phyloP scores from a whole-genome alignment of 1,284 basidiomycete species.

The Ceratobasidium sp. region DNA sequence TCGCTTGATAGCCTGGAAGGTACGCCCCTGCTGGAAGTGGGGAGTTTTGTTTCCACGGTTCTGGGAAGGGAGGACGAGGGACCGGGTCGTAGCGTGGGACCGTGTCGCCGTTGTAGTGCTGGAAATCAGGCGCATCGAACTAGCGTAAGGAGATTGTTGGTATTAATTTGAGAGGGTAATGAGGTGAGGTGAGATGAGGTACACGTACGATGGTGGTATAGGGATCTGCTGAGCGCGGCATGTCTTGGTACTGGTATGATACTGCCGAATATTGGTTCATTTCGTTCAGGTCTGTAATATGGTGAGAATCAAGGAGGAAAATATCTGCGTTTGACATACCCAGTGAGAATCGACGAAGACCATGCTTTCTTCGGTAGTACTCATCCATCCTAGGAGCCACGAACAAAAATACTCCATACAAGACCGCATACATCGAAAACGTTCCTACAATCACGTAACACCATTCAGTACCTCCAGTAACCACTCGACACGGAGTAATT shows the following conservation, averaged over 20 bases:
- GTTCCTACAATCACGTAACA: conserved; percentile 13
- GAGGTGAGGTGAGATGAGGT: not conserved
- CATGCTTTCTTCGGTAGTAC: conserved; percentile 21
- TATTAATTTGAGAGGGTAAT: not conserved
- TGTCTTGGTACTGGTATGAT: conserved; percentile 9
- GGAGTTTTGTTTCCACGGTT: not conserved
- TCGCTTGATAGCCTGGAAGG: not conserved
- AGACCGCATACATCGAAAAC: conserved; percentile 42
- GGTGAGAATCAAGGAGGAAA: not conserved
- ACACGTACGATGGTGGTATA: conserved; percentile 19
- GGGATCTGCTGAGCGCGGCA: conserved; percentile 19
- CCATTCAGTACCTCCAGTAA: not conserved
- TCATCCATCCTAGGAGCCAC: conserved; percentile 33
- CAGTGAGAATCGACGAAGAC: not conserved
- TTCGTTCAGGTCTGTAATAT: conserved; percentile 8
- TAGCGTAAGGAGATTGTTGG: not conserved
- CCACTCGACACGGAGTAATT: no score
- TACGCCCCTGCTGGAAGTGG: conserved; percentile 20
- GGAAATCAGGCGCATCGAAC: conserved; percentile 34
- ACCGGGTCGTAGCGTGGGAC: conserved; percentile 34
- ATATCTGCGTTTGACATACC: not conserved
- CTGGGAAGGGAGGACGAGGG: not conserved
- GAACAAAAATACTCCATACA: conserved; percentile 27
- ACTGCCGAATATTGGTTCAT: conserved; percentile 2
- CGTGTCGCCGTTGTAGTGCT: conserved; percentile 7